phyloP scores from a whole-genome alignment of 2,329 filamentous ascomycete species.

The Ophiostoma sp. region DNA sequence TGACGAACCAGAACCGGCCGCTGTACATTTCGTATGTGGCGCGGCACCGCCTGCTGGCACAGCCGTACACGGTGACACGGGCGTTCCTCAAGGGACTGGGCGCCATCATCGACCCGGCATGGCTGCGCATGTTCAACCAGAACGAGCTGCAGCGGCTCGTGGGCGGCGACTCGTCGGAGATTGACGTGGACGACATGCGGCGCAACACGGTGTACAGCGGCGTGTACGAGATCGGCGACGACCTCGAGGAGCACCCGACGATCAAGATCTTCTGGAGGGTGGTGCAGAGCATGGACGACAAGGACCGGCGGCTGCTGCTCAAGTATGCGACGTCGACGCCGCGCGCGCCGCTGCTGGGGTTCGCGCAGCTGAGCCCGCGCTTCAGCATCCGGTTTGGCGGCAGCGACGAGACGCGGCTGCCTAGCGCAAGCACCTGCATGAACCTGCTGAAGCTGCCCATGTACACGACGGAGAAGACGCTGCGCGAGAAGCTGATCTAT shows the following conservation, averaged over 20 bases:
- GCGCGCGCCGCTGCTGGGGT: slow-evolving; percentile 81
- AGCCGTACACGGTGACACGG: slow-evolving; percentile 73
- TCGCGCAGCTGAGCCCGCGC: slow-evolving; percentile 72
- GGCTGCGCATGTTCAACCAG: slow-evolving; percentile 99
- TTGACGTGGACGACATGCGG: slow-evolving; percentile 81
- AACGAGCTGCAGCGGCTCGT: slow-evolving; percentile 89
- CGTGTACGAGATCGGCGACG: slow-evolving; percentile 83
- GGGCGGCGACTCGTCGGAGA: slow-evolving; percentile 76
- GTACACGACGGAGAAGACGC: slow-evolving; percentile 59
- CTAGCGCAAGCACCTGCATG: slow-evolving; percentile 92
- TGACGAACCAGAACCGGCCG: slow-evolving; percentile 87
- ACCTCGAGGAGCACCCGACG: slow-evolving; percentile 77
- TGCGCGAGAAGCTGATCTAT: slow-evolving; percentile 81
- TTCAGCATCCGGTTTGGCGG: slow-evolving; percentile 89
- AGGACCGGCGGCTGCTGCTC: slow-evolving; percentile 75
- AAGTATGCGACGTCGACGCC: slow-evolving; percentile 96
- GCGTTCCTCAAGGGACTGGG: slow-evolving; percentile 84
- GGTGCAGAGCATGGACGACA: slow-evolving; percentile 68
- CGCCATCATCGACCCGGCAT: slow-evolving; percentile 81
- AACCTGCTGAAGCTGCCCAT: slow-evolving; percentile 88
- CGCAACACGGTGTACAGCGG: slow-evolving; percentile 82
- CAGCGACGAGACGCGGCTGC: slow-evolving; percentile 67
- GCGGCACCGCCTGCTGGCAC: slow-evolving; percentile 74
- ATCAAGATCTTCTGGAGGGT: slow-evolving; percentile 88
- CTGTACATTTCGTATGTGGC: slow-evolving; percentile 94